Base-by-base conservation (phyloP, 371 early-diverging fungal genomes). In the Globomyces sp. region DNA sequence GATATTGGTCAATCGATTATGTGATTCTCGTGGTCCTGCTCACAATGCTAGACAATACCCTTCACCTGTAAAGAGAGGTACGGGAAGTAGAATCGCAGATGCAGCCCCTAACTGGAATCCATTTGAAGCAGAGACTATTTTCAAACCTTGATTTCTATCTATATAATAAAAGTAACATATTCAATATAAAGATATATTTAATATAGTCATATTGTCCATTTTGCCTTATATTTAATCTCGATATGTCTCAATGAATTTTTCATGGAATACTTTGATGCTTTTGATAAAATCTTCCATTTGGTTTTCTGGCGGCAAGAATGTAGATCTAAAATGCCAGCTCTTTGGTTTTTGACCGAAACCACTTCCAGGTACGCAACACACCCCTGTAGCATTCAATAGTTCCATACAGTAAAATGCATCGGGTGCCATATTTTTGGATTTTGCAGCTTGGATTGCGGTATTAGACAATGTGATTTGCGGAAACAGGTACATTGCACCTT, bases 401-500 rank as follows among this genome's bases (percentile, higher is more conserved):
- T 85, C 89, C 86, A 96, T 75, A 68, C 88, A 86, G 79, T 98
- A 98, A 61, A 91, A 83, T 13, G 83, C 86, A 76, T 98, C 99
- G 10, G 96, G 90, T 52, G 77, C 63, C 80, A 87, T 84, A 36
- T 84, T 83, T 5, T 72, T 79, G 10, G 68, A 73, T 59, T 84
- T 65, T 8, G 95, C 95, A 57, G 86, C 92, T 48, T 85, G 86
- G 39, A 95, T 76, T 39, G 92, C 91, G 65, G 85, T 87, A 49
- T 69, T 58, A 9, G 97, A 90, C 3, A 97, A 71, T 9, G 75
- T 69, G 46, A 98, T 83, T 51, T 74, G 80, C 3, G 97, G 98
- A 87, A 96, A 96, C 52, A 96, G 82, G 77, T 98, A 98, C 96
- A 98, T 92, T 57, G 99, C 91, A 24, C 99, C 99, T 69, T 88